These are phyloP conservation scores for Elasticomyces elasticus DNA, from an alignment of 495 filamentous ascomycete species.

Conservation along the genomic window DNA sequence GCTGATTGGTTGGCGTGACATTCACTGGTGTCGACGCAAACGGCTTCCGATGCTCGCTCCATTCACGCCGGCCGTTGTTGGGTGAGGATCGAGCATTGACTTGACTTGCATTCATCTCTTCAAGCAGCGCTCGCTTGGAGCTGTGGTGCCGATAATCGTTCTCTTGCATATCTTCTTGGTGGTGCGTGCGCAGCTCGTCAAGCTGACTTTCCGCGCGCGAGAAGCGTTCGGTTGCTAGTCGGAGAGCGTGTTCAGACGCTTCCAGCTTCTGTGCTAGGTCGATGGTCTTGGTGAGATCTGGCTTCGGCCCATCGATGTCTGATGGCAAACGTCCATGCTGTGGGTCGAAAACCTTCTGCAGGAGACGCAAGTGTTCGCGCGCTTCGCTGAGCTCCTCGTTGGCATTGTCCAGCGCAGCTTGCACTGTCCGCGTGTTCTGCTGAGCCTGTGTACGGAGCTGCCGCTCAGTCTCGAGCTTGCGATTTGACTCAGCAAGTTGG, in stretches of 20 bases:
- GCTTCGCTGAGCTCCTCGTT: conserved; percentile 72
- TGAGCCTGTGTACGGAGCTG: conserved; percentile 82
- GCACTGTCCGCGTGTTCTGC: conserved; percentile 69
- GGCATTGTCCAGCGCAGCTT: conserved; percentile 61
- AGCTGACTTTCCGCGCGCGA: conserved; percentile 75
- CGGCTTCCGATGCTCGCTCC: conserved; percentile 52
- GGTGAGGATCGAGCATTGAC: conserved; percentile 67
- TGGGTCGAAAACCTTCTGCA: conserved; percentile 81
- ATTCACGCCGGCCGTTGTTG: conserved; percentile 61
- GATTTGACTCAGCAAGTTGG: conserved; percentile 80
- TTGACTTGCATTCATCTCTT: conserved; percentile 83
- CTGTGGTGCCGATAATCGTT: conserved; percentile 62
- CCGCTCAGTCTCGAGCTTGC: conserved; percentile 80
- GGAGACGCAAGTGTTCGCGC: conserved; percentile 63
- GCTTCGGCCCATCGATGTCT: conserved; percentile 51
- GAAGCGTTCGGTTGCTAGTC: conserved; percentile 75
- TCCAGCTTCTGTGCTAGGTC: conserved; percentile 85
- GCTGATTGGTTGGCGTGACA: conserved; percentile 59
- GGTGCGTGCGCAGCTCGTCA: conserved; percentile 61
- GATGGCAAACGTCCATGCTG: conserved; percentile 50
- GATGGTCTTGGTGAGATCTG: conserved; percentile 51
- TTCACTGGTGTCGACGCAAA: conserved; percentile 31
- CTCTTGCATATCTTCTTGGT: conserved; percentile 63
- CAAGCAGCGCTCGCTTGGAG: conserved; percentile 61
- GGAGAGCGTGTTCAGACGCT: conserved; percentile 72